Conservation (phyloP, 192 early-diverging fungal species). For the Ramicandelaber brevisporus region DNA sequence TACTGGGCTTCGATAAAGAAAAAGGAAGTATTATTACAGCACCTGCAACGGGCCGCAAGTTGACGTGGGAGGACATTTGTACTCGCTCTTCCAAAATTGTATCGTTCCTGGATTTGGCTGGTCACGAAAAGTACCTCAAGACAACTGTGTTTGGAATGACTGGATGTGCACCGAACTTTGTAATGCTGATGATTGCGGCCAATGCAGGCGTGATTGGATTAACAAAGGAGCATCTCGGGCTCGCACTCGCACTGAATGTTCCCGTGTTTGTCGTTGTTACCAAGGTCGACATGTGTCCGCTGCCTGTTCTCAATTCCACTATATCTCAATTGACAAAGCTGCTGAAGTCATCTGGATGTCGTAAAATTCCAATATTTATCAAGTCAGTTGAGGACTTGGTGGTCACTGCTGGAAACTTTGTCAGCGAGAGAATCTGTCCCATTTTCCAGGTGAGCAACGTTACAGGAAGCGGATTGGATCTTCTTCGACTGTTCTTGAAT, state of each 20-base stretch:
- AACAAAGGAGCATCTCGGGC: conserved; percentile 80
- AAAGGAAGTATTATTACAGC: conserved; percentile 27
- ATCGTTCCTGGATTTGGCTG: conserved; percentile 48
- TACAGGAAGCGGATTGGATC: conserved; percentile 50
- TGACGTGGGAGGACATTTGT: conserved; percentile 72
- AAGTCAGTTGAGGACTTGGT: conserved; percentile 46
- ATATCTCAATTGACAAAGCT: conserved; percentile 61
- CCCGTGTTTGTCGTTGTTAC: conserved; percentile 85
- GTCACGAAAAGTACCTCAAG: conserved; percentile 88
- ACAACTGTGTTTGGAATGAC: conserved; percentile 93
- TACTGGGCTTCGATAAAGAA: conserved; percentile 60
- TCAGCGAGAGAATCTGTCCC: conserved; percentile 72
- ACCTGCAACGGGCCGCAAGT: conserved; percentile 21
- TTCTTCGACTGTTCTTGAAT: conserved; percentile 62
- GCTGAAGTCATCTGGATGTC: conserved; percentile 65
- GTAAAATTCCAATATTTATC: conserved; percentile 78
- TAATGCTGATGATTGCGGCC: conserved; percentile 65
- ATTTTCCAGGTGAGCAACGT: conserved; percentile 90
- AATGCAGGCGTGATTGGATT: conserved; percentile 83
- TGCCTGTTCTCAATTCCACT: conserved; percentile 55
- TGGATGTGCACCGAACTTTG: conserved; percentile 70
- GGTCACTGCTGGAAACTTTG: conserved; percentile 52
- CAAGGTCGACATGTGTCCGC: conserved; percentile 84
- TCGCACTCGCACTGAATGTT: conserved; percentile 63
- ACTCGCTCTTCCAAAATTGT: conserved; percentile 42